Evolutionary conservation across 1,284 basidiomycete species (phyloP), one percentile per base, ranked within the genome.

Genomic region (Apiotrichum mycotoxinovorans): DNA sequence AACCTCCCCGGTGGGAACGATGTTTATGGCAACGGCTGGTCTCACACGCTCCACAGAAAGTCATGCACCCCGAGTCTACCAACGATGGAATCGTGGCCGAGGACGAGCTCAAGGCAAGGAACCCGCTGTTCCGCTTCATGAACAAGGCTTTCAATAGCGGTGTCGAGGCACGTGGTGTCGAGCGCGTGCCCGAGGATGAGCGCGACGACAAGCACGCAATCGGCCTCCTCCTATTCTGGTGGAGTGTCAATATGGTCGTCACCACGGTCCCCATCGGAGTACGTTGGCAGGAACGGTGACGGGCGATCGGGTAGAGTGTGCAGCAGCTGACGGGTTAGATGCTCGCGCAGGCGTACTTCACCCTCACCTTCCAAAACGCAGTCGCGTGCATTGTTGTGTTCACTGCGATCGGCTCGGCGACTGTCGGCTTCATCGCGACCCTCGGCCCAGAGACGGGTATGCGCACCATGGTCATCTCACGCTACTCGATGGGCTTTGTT

Each of bases 381-480:
- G 64, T 77, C 42, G 65, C 71, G 8, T 68, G 71, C 26, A 77
- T 76, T 25, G 64, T 76, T 20, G 62, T 64, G 38, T 79, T 79
- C 45, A 69, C 70, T 15, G 71, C 69, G 0, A 66, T 79, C 27
- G 77, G 77, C 37, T 69, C 68, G 1, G 60, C 62, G 2, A 64
- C 75, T 17, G 79, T 79, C 0, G 80, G 82, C 0, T 84, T 83
- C 66, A 80, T 84, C 49, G 81, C 84, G 15, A 83, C 79, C 1
- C 79, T 87, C 20, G 85, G 85, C 0, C 84, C 85, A 1, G 73
- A 77, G 60, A 82, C 83, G 0, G 85, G 85, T 11, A 69, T 87
- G 46, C 79, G 85, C 11, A 85, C 84, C 0, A 86, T 87, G 83
- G 76, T 78, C 11, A 70, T 76, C 30, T 65, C 63, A 9, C 59